Base-by-base conservation (phyloP, 306 rosid genomes). In the Purshia tridentata region DNA sequence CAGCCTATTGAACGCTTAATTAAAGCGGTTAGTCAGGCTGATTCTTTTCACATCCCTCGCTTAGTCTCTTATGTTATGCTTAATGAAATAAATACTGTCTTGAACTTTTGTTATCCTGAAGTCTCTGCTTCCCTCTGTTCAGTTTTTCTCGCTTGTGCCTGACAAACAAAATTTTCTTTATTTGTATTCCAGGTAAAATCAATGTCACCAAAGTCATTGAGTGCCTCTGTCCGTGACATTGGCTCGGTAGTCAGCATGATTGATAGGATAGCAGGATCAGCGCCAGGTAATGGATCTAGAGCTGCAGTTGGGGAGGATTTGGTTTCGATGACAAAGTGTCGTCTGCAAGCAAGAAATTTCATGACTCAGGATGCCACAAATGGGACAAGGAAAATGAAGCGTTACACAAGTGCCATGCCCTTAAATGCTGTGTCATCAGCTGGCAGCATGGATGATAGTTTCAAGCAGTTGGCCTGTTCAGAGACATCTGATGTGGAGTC, bases 241-340 rank as follows among this genome's bases (percentile, higher is more conserved):
- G 87, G 91, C 44, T 91, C 97, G 20, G 95, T 94, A 60, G 92
- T 94, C 60, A 88, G 89, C 72, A 86, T 94, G 99, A 87, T 75
- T 81, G 99, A 94, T 84, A 90, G 89, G 78, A 89, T 91, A 83
- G 96, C 97, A 70, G 97, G 95, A 80, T 89, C 99, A 49, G 92
- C 96, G 16, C 99, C 96, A 16, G 96, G 92, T 14, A 89, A 88
- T 83, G 97, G 97, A 82, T 94, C 97, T 54, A 85, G 95, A 87
- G 97, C 97, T 73, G 95, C 99, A 61, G 89, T 94, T 76, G 97
- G 97, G 56, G 99, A 94, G 86, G 96, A 94, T 79, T 79, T 94
- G 87, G 97, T 85, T 85, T 92, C 95, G 81, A 82, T 91, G 95
- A 94, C 96, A 23, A 88, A 85, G 67, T 94, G 96, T 79, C 97